A percentile compares a stretch with the other conserved stretches of the same genome.
These are phyloP conservation scores for Geum urbanum DNA, from an alignment of 306 rosid species.

Conservation along the genomic window DNA sequence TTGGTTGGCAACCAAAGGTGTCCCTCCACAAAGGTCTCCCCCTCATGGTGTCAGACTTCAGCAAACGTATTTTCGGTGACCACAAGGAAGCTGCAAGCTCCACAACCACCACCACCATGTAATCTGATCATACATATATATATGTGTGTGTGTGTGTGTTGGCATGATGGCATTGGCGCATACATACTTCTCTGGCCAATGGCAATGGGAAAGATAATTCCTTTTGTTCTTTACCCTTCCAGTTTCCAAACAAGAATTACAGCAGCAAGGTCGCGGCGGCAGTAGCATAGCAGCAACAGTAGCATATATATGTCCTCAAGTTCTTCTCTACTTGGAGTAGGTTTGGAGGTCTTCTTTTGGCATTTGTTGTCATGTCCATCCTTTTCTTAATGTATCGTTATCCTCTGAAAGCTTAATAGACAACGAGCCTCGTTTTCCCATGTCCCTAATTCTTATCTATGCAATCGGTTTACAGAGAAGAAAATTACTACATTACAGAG, in stretches of 20 bases:
- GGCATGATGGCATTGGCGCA: slow-evolving; percentile 4
- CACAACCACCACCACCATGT: slow-evolving; percentile 30
- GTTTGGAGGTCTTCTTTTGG: slow-evolving; percentile 15
- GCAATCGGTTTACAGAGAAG: neutral
- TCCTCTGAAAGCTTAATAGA: slow-evolving; percentile 22
- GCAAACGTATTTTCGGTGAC: slow-evolving; percentile 92
- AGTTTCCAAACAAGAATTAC: slow-evolving; percentile 6
- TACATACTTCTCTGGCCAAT: slow-evolving; percentile 1
- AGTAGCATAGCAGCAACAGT: slow-evolving; percentile 20
- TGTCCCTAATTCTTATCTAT: slow-evolving; percentile 13
- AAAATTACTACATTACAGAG: neutral
- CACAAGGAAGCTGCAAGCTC: slow-evolving; percentile 55
- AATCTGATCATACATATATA: slow-evolving; percentile 20
- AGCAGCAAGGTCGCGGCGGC: neutral
- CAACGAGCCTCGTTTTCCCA: slow-evolving; percentile 13
- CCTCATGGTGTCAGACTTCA: slow-evolving; percentile 84
- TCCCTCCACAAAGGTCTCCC: slow-evolving; percentile 89
- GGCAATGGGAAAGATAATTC: slow-evolving; percentile 20
- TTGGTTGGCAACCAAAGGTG: slow-evolving; percentile 95
- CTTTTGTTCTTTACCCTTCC: slow-evolving; percentile 14
- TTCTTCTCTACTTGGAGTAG: neutral
- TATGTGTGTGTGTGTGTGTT: no score
- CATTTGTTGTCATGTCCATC: slow-evolving; percentile 8
- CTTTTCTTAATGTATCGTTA: slow-evolving; percentile 11
- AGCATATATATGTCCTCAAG: slow-evolving; percentile 5